phyloP scores from a whole-genome alignment of 257 asterid species.

The Mentha longifolia region DNA sequence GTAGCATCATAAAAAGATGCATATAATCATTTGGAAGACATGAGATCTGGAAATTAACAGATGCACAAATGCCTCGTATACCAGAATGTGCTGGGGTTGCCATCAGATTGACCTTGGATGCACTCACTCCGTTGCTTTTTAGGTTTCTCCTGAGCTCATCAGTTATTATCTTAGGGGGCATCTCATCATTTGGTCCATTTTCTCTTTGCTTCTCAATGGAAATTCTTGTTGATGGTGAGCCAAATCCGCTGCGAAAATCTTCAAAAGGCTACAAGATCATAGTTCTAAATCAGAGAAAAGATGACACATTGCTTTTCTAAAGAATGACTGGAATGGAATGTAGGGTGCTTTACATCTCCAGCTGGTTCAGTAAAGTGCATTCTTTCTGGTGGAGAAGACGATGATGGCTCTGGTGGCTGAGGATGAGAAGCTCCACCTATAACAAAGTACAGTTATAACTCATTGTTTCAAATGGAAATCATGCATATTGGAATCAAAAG shows the following conservation, averaged over 20 bases:
- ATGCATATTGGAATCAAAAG: constrained; percentile 22
- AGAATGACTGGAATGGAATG: not conserved
- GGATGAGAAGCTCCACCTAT: constrained; percentile 60
- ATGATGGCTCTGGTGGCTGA: constrained; percentile 70
- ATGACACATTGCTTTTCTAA: not conserved
- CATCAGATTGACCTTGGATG: constrained; percentile 48
- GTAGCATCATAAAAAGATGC: constrained; percentile 28
- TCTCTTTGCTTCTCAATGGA: constrained; percentile 71
- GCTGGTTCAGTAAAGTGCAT: constrained; percentile 45
- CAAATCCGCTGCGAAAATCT: constrained; percentile 52
- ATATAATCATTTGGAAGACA: constrained; percentile 22
- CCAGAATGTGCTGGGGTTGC: constrained; percentile 77
- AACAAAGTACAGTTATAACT: constrained; percentile 14
- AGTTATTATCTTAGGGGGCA: constrained; percentile 50
- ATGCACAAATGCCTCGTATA: constrained; percentile 32
- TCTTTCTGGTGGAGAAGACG: constrained; percentile 63
- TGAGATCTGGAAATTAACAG: not conserved
- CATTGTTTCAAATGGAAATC: constrained; percentile 7
- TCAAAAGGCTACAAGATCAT: constrained; percentile 60
- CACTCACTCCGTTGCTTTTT: constrained; percentile 38
- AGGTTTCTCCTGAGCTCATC: constrained; percentile 55
- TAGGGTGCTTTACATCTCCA: constrained; percentile 55
- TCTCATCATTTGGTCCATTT: constrained; percentile 33
- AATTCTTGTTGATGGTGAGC: constrained; percentile 41
- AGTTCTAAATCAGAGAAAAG: constrained; percentile 42